A percentile compares a stretch with the other conserved stretches of the same genome.
phyloP scores from a whole-genome alignment of 2,329 filamentous ascomycete genomes.

The Clonostachys rhizophaga region DNA sequence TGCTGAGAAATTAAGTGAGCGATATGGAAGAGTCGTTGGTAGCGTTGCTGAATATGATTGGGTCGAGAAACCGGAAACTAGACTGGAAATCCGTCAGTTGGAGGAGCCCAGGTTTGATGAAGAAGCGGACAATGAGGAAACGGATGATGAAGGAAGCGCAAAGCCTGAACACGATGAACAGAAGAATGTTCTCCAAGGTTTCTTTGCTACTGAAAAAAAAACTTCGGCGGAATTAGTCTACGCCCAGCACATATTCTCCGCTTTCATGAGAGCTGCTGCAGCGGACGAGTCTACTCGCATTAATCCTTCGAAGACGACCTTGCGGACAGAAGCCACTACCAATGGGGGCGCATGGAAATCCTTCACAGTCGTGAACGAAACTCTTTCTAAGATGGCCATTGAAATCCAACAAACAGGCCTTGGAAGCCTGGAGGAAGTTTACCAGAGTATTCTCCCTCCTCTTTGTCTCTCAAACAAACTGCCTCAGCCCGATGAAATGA shows the following conservation, averaged over 20 bases:
- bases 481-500: background rate
- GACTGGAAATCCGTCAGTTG: background rate
- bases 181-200: too few relatives aligned
- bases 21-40: background rate
- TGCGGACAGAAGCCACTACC: too few relatives aligned
- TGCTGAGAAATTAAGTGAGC: slow-evolving; percentile 3
- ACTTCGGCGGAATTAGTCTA: slow-evolving; percentile 4
- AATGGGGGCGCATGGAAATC: background rate
- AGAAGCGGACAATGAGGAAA: too few relatives aligned
- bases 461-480: background rate
- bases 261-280: slow-evolving; percentile 14
- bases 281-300: slow-evolving; percentile 4
- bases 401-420: background rate
- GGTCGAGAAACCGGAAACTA: too few relatives aligned
- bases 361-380: background rate
- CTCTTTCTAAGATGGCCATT: background rate
- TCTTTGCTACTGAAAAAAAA: too few relatives aligned
- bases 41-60: too few relatives aligned
- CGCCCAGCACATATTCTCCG: slow-evolving; percentile 17
- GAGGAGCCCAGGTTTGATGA: too few relatives aligned
- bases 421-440: background rate
- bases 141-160: too few relatives aligned
- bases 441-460: background rate
- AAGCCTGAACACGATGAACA: too few relatives aligned
- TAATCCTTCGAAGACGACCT: background rate